Evolutionary conservation across 495 filamentous ascomycete genomes (phyloP), one percentile per base, ranked within the genome.

Genomic region (Astrothelium subdiscretum): DNA sequence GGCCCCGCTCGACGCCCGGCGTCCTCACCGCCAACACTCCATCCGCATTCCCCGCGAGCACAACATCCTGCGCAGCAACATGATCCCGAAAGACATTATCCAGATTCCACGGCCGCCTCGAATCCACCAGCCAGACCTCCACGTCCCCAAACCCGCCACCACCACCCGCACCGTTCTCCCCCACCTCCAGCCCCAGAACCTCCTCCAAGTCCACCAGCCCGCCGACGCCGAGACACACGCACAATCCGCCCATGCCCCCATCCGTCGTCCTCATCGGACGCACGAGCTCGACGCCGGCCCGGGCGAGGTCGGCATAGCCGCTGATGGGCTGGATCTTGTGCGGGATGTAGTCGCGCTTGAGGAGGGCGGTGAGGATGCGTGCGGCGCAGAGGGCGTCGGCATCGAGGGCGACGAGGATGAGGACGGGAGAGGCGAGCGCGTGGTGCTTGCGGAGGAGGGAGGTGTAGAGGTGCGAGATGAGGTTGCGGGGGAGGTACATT

Each of bases 271-370:
- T 87, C 90, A 95, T 92, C 10, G 89, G 90, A 57, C 77, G 78
- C 60, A 96, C 83, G 58, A 94, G 78, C 64, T 90, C 85, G 70
- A 83, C 78, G 31, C 90, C 90, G 31, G 83, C 84, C 67, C 84
- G 83, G 68, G 87, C 78, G 40, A 98, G 85, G 69, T 97, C 94
- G 65, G 84, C 86, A 85, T 97, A 97, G 32, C 94, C 94, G 18
- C 88, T 82, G 38, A 98, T 86, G 3, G 95, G 94, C 67, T 95
- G 89, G 64, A 97, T 95, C 79, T 96, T 97, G 76, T 97, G 92
- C n/a, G 87, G 87, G 66, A 98, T 95, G 71, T 92, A 97, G 79
- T 98, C 94, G 78, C 90, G 87, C 78, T 92, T 96, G 58, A 98
- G 80, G 20, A 97, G 81, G 15, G 85, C 81, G 1, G 94, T 94